Evolutionary conservation across 768 basidiomycete species (phyloP).

Genomic region (Kwoniella sp.): DNA sequence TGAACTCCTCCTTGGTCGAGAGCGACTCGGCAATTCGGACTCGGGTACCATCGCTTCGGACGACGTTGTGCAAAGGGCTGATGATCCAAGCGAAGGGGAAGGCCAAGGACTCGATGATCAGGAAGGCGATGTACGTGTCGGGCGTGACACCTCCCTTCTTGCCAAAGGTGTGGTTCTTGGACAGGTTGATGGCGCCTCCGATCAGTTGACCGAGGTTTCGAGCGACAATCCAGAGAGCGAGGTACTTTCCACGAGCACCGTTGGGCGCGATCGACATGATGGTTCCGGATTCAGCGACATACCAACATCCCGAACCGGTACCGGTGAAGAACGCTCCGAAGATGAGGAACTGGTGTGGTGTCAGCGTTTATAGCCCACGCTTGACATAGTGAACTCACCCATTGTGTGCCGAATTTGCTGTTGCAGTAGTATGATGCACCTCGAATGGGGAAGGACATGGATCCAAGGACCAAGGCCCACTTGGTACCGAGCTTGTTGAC

Average conservation of each 20-base stretch:
- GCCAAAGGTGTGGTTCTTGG: conserved; percentile 12
- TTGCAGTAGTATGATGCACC: conserved; percentile 15
- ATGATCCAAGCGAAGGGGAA: conserved; percentile 19
- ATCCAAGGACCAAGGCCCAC: conserved; percentile 27
- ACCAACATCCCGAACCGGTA: conserved; percentile 11
- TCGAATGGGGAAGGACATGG: conserved; percentile 15
- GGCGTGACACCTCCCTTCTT: conserved; percentile 10
- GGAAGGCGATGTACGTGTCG: conserved; percentile 15
- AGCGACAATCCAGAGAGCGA: conserved; percentile 22
- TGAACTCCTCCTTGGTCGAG: conserved; percentile 22
- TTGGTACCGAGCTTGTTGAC: conserved; percentile 38
- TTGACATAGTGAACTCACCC: not conserved
- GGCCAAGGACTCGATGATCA: conserved; percentile 14
- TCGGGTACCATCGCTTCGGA: conserved; percentile 20
- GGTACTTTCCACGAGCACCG: conserved; percentile 23
- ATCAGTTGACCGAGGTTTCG: conserved; percentile 21
- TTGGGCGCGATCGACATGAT: conserved; percentile 26
- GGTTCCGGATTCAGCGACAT: conserved; percentile 23
- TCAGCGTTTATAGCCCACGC: not conserved
- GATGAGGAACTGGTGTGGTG: conserved; percentile 5
- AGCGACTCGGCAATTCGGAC: conserved; percentile 17
- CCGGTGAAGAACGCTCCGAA: conserved; percentile 21
- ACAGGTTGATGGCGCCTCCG: conserved; percentile 25
- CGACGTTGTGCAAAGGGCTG: conserved; percentile 16
- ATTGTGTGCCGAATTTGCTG: conserved; percentile 14